phyloP scores from a whole-genome alignment of 768 basidiomycete genomes.

The Leccinum longicurvipes region DNA sequence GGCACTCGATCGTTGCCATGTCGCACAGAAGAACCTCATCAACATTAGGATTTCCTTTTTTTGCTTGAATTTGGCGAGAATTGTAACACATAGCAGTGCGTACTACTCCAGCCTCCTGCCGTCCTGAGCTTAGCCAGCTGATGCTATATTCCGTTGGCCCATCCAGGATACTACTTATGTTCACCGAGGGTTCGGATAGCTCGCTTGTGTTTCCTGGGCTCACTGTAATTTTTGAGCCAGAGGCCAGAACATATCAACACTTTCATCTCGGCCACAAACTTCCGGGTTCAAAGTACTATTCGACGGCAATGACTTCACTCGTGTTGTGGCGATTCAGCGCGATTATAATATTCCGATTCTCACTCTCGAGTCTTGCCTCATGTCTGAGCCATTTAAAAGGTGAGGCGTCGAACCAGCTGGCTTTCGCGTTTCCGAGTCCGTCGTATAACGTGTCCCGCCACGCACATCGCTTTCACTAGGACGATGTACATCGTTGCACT shows the following conservation, averaged over 20 bases:
- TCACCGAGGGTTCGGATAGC: not conserved
- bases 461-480: not conserved
- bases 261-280: not conserved
- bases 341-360: not conserved
- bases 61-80: not conserved
- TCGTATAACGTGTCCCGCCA: no score
- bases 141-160: no score
- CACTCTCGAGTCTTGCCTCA: not conserved
- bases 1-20: not conserved
- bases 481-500: conserved; percentile 2
- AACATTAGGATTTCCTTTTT: not conserved
- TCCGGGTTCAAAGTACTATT: not conserved
- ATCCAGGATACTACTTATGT: not conserved
- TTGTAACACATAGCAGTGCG: no score
- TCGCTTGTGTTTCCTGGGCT: not conserved
- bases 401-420: not conserved
- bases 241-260: not conserved
- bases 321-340: not conserved
- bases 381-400: not conserved
- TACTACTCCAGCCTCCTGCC: no score
- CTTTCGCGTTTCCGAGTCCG: not conserved
- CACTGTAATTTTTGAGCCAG: not conserved
- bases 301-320: not conserved
- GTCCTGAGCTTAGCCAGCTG: no score
- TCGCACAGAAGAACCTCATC: not conserved